A percentile compares a stretch with the other conserved stretches of the same genome.
phyloP scores from a whole-genome alignment of 768 basidiomycete species.

The Tylopilus sp. region DNA sequence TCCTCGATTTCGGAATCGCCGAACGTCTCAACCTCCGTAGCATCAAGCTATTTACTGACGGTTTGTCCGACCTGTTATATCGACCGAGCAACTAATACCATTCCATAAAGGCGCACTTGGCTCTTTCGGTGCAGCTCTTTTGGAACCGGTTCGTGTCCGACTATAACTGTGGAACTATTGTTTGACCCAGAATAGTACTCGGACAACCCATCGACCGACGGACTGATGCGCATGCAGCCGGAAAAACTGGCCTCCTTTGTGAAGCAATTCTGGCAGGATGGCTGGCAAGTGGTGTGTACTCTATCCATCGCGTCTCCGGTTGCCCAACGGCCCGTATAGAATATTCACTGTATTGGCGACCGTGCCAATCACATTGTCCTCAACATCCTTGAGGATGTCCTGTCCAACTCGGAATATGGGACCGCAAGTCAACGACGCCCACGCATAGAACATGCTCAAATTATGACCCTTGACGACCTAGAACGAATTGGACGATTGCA shows the following conservation, averaged over 20 bases:
- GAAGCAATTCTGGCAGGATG: conserved; percentile 62
- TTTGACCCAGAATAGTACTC: conserved; percentile 46
- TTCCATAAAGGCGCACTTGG: conserved; percentile 70
- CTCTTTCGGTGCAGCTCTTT: conserved; percentile 87
- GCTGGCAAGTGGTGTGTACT: conserved; percentile 77
- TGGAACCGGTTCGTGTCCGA: conserved; percentile 21
- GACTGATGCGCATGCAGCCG: conserved; percentile 62
- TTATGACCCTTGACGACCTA: conserved; percentile 70
- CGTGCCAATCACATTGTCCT: conserved; percentile 80
- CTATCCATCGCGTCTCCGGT: background rate
- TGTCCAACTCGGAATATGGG: conserved; percentile 30
- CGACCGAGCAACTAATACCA: conserved; percentile 3
- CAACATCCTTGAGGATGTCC: conserved; percentile 73
- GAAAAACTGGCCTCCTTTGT: conserved; percentile 53
- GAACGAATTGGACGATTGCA: conserved; percentile 67
- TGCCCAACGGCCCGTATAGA: conserved; percentile 43
- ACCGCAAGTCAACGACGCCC: conserved; percentile 51
- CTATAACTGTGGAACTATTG: background rate
- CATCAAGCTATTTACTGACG: conserved; percentile 78
- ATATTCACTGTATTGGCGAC: conserved; percentile 87
- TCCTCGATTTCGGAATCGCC: conserved; percentile 56
- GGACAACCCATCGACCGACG: conserved; percentile 68
- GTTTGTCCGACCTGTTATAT: conserved; percentile 29
- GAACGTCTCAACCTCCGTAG: conserved; percentile 56
- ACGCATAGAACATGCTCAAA: conserved; percentile 92